Evolutionary conservation across 129 eudicot genomes (phyloP), one percentile per base, ranked within the genome.

Genomic region (Chrysanthemum seticuspe): DNA sequence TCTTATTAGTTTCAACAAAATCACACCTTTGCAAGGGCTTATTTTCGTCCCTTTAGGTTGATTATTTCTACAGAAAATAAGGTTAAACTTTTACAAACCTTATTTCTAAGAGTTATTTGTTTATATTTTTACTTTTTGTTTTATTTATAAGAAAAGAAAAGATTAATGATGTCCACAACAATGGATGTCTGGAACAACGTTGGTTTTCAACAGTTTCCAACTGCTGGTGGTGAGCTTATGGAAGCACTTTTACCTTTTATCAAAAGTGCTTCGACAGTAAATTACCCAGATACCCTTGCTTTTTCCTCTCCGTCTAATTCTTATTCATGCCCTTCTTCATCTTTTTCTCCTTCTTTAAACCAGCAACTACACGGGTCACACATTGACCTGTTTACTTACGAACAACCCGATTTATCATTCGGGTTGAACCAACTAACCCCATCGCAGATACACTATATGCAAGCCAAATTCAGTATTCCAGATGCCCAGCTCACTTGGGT

Each of bases 231-330:
- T 57, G 97, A 91, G 78, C 78, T 91, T 3, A 87, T 91, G 95
- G 91, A 91, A 78, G 95, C 91, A 67, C 94, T 90, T 81, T 80
- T 80, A 74, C 96, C 96, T 83, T 90, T 90, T 84, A 83, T 83
- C 64, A 87, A 89, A 76, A 79, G 92, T 79, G 81, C 83, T 84
- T 68, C 84, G 36, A 9, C 31, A 34, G 0, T 10, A 63, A 63
- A 72, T 40, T 51, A 84, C 73, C 62, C 62, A 50, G 62, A 21
- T 68, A 48, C 79, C 62, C 58, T 80, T 48, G 29, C 76, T 61
- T 59, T 27, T 15, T 21, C 48, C 15, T 14, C 68, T 8, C 68
- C 70, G 62, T 62, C 70, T 10, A 63, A 53, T 16, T 74, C 78
- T 74, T 51, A 74, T 50, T 62, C 69, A 27, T 73, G 16, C 52